Percentiles rank a stretch among this genome's conserved stretches.
These are phyloP conservation scores for Aspergillus bertholletiae DNA, from an alignment of 495 filamentous ascomycete genomes.

Conservation along the genomic window DNA sequence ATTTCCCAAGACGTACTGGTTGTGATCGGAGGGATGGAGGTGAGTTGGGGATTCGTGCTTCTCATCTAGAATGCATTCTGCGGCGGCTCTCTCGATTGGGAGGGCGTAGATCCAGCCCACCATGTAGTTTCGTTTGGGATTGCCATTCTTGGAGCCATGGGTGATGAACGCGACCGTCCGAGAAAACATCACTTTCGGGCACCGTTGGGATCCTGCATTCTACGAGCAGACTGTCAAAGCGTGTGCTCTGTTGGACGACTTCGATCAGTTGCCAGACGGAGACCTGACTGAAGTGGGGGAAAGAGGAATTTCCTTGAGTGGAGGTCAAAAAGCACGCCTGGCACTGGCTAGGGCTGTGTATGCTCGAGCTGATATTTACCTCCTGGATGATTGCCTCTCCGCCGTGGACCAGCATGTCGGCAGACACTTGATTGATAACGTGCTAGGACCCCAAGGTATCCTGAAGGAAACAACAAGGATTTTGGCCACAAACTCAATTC, in stretches of 20 bases:
- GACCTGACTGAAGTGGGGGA: conserved; percentile 97
- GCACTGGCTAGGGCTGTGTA: conserved; percentile 95
- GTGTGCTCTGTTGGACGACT: conserved; percentile 89
- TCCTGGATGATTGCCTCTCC: conserved; percentile 90
- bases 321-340: conserved; percentile 92
- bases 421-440: conserved; percentile 87
- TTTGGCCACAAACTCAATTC: conserved; percentile 93
- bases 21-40: too few relatives aligned
- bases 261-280: conserved; percentile 87
- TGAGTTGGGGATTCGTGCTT: too few relatives aligned
- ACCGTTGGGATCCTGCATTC: conserved; percentile 90
- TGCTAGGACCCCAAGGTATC: conserved; percentile 81
- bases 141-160: too few relatives aligned
- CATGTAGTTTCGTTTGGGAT: too few relatives aligned
- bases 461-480: conserved; percentile 85
- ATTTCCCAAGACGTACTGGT: too few relatives aligned
- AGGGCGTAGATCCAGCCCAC: too few relatives aligned
- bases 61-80: too few relatives aligned
- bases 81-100: too few relatives aligned
- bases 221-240: conserved; percentile 93
- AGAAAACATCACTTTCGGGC: conserved; percentile 96
- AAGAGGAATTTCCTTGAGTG: conserved; percentile 93
- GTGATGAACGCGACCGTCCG: conserved; percentile 97
- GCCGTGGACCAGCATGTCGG: conserved; percentile 99
- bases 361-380: conserved; percentile 90